phyloP scores from a whole-genome alignment of 2,329 filamentous ascomycete species.

The Botrytis deweyae region DNA sequence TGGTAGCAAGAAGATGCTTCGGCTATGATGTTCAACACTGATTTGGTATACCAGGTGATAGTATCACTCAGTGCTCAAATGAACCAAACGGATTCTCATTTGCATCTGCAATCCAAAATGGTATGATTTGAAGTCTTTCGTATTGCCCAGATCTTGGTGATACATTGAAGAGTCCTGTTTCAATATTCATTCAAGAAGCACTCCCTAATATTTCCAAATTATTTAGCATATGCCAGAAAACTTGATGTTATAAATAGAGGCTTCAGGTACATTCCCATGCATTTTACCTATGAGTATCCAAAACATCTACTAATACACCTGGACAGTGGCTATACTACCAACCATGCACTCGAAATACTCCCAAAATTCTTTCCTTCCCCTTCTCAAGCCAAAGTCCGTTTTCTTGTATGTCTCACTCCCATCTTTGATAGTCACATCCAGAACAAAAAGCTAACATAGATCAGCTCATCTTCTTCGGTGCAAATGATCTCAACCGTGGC shows the following conservation, averaged over 20 bases:
- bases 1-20: not conserved
- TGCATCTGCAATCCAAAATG: constrained; percentile 32
- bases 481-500: constrained; percentile 76
- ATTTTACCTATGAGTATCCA: too few species aligned
- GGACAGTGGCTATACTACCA: constrained; percentile 32
- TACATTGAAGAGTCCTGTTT: not conserved
- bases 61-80: constrained; percentile 32
- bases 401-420: constrained; percentile 42
- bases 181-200: not conserved
- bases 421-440: not conserved
- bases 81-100: constrained; percentile 31
- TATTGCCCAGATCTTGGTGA: not conserved
- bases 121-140: constrained; percentile 17
- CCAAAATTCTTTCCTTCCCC: constrained; percentile 29
- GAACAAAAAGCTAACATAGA: not conserved
- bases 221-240: constrained; percentile 11
- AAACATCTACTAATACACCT: not conserved
- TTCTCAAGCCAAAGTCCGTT: constrained; percentile 37
- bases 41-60: constrained; percentile 29
- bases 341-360: constrained; percentile 29
- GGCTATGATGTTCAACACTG: not conserved
- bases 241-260: constrained; percentile 34
- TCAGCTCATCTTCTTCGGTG: constrained; percentile 69
- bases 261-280: not conserved
- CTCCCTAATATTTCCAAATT: not conserved